Percentiles rank a stretch among this genome's conserved stretches.
Evolutionary conservation across 805 yeast species (phyloP).

Genomic region (Ogataea methylovora): DNA sequence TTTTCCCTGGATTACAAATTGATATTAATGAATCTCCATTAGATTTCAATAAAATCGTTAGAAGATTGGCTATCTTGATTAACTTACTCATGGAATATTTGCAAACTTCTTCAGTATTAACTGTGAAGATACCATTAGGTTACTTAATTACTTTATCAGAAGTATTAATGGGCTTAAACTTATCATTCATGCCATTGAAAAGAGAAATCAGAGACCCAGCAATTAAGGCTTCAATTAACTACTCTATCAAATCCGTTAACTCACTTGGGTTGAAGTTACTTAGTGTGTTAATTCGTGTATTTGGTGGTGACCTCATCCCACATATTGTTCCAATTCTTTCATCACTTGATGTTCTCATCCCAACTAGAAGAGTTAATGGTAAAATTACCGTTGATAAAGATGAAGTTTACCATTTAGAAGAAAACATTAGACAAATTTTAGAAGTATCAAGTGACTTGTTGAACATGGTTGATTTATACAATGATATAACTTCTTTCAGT

Average conservation of each 20-base stretch:
- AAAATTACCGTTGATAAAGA: constrained; percentile 32
- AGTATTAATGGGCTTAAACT: constrained; percentile 45
- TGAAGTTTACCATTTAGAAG: constrained; percentile 21
- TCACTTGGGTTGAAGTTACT: constrained; percentile 36
- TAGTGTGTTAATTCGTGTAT: constrained; percentile 25
- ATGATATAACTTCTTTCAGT: constrained; percentile 44
- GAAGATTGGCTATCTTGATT: constrained; percentile 40
- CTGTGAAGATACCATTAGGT: constrained; percentile 51
- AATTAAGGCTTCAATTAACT: constrained; percentile 35
- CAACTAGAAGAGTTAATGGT: constrained; percentile 35
- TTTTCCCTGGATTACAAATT: constrained; percentile 43
- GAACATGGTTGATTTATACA: constrained; percentile 17
- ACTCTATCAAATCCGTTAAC: constrained; percentile 39
- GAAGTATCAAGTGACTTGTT: constrained; percentile 18
- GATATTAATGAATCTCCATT: constrained; percentile 49
- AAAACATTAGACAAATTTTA: constrained; percentile 24
- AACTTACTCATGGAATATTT: constrained; percentile 38
- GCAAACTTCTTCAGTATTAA: constrained; percentile 38
- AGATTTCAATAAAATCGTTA: constrained; percentile 43
- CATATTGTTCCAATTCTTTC: constrained; percentile 44
- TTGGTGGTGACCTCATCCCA: constrained; percentile 32
- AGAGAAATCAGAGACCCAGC: constrained; percentile 51
- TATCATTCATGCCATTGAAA: constrained; percentile 46
- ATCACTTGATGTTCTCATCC: constrained; percentile 50
- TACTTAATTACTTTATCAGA: constrained; percentile 43